Conservation (phyloP, 352 stramenopile species). For the Globisporangium middletonii region DNA sequence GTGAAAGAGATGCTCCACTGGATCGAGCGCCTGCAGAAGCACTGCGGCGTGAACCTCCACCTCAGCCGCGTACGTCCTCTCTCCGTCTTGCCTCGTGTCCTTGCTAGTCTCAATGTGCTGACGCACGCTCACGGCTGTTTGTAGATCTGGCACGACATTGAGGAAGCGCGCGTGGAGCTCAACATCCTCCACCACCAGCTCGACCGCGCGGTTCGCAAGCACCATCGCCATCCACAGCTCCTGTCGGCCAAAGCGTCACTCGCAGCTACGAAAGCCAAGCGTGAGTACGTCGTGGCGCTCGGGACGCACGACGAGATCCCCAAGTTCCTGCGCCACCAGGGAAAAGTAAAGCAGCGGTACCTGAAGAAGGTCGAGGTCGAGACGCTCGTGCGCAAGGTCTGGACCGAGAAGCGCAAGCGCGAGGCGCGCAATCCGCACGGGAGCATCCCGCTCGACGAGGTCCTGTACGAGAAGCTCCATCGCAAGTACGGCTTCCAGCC, state of each 20-base stretch:
- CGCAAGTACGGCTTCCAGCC: constrained; percentile 80
- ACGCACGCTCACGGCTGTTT: not conserved
- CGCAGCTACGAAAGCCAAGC: constrained; percentile 34
- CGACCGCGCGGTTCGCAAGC: constrained; percentile 32
- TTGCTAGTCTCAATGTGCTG: not conserved
- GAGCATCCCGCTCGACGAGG: constrained; percentile 46
- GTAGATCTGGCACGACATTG: constrained; percentile 76
- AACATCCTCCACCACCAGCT: constrained; percentile 70
- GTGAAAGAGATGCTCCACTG: constrained; percentile 74
- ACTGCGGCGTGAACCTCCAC: constrained; percentile 71
- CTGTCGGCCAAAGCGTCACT: constrained; percentile 5
- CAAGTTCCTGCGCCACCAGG: constrained; percentile 67
- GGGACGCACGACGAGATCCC: constrained; percentile 53
- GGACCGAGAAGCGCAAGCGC: constrained; percentile 67
- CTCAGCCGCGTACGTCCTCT: constrained; percentile 45
- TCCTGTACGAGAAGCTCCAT: constrained; percentile 72
- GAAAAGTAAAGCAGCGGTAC: constrained; percentile 50
- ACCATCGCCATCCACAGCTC: constrained; percentile 5
- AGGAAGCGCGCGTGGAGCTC: constrained; percentile 70
- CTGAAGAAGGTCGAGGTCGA: constrained; percentile 73
- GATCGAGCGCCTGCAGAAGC: constrained; percentile 76
- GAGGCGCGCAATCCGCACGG: constrained; percentile 44
- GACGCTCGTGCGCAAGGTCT: constrained; percentile 61
- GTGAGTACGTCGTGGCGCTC: constrained; percentile 55
- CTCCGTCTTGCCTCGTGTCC: not conserved